phyloP scores from a whole-genome alignment of 129 eudicot species.

The Pittosporum tobira region DNA sequence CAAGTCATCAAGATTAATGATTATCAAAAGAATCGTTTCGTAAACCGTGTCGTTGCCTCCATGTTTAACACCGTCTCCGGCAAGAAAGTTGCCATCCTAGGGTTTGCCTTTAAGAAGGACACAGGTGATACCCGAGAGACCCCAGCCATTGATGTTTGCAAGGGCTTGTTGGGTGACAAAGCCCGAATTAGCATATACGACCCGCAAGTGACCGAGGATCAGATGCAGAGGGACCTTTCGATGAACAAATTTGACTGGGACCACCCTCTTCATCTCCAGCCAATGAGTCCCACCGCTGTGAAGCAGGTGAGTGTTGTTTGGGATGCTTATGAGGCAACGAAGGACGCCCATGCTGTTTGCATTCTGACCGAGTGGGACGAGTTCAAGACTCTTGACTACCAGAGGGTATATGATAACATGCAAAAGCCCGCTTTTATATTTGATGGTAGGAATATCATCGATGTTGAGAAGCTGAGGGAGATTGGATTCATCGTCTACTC shows the following conservation, averaged over 20 bases:
- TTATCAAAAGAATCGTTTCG: conserved; percentile 25
- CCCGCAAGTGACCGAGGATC: conserved; percentile 24
- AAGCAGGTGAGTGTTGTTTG: conserved; percentile 10
- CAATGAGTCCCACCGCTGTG: conserved; percentile 9
- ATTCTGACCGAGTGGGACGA: conserved; percentile 30
- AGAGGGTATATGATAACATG: conserved; percentile 28
- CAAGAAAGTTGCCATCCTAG: conserved; percentile 21
- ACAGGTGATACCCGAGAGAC: conserved; percentile 24
- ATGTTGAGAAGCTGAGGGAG: conserved; percentile 20
- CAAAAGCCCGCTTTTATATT: conserved; percentile 27
- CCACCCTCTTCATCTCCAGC: conserved; percentile 20
- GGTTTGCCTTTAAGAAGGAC: conserved; percentile 22
- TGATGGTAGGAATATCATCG: conserved; percentile 25
- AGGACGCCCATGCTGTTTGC: conserved; percentile 28
- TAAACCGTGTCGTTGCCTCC: conserved; percentile 25
- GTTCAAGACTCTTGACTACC: conserved; percentile 17
- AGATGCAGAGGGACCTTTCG: conserved; percentile 19
- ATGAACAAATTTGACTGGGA: conserved; percentile 28
- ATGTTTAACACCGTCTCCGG: conserved; percentile 28
- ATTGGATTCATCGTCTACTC: conserved; percentile 34
- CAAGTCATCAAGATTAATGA: conserved; percentile 25
- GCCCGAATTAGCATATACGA: conserved; percentile 24
- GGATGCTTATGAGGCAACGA: conserved; percentile 24
- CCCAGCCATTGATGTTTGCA: conserved; percentile 28
- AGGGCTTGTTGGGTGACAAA: conserved; percentile 22